These are phyloP conservation scores for Solanum phureja DNA, from an alignment of 257 asterid genomes.

Conservation along the genomic window DNA sequence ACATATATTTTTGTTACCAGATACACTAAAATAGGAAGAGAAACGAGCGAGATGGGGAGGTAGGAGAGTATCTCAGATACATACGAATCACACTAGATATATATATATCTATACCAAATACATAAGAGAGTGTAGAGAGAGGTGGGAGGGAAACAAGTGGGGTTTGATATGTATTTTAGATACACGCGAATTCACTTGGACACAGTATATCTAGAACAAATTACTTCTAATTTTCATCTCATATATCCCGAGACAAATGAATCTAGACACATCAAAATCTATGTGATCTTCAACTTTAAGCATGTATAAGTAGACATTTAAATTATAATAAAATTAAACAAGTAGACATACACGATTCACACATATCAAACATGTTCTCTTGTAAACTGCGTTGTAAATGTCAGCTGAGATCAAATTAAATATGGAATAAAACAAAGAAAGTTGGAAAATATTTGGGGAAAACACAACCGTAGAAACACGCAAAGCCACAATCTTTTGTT, in stretches of 20 bases:
- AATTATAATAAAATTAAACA: no score
- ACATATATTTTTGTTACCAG: no score
- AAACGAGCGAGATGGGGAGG: not conserved
- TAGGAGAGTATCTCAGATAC: no score
- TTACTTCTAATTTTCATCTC: not conserved
- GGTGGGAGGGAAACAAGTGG: not conserved
- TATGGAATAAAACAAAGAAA: not conserved
- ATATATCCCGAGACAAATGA: no score
- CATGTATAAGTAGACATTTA: no score
- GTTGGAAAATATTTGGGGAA: not conserved
- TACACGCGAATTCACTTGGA: accelerated
- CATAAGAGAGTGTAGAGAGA: not conserved
- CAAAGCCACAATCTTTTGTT: not conserved
- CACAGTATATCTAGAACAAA: not conserved
- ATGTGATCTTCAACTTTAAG: not conserved
- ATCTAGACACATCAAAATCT: not conserved
- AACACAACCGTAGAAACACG: not conserved
- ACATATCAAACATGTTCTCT: not conserved
- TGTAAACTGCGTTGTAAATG: accelerated
- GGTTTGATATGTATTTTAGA: not conserved
- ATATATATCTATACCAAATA: no score
- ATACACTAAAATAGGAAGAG: no score
- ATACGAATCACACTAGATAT: no score
- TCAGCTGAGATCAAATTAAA: no score
- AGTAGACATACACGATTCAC: accelerated